A percentile compares a stretch with the other conserved stretches of the same genome.
These are phyloP conservation scores for Tetradesmus obliquus DNA, from an alignment of 139 green algal genomes.

Conservation along the genomic window DNA sequence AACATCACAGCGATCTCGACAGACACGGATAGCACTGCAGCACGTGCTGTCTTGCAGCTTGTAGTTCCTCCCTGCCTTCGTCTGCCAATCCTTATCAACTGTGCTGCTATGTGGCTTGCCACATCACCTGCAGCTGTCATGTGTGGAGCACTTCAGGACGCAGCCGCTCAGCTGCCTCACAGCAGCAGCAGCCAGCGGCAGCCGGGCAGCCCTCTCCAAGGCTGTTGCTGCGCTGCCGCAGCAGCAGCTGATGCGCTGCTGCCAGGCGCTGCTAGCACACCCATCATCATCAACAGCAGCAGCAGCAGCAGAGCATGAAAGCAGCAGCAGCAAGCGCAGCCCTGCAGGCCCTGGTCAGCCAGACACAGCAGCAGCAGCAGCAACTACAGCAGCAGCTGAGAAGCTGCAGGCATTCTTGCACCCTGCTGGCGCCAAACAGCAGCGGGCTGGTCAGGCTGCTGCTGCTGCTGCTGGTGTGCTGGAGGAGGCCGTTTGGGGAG, in stretches of 20 bases:
- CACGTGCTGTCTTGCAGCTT: no score
- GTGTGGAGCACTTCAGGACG: background rate
- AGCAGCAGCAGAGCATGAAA: background rate
- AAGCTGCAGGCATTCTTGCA: background rate
- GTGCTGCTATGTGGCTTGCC: background rate
- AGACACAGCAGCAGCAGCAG: conserved; percentile 26
- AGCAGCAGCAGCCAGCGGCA: conserved; percentile 21
- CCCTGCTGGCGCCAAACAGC: background rate
- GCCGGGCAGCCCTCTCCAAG: background rate
- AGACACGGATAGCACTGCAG: no score
- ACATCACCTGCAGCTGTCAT: background rate
- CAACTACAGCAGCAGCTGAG: background rate
- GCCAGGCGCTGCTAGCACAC: background rate
- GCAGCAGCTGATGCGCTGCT: conserved; percentile 15
- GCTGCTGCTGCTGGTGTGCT: conserved; percentile 15
- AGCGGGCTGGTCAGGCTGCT: background rate
- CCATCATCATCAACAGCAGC: background rate
- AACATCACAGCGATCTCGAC: no score
- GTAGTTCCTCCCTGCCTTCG: no score
- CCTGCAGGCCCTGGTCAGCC: background rate
- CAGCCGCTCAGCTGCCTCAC: conserved; percentile 39
- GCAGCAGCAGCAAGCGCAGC: conserved; percentile 3
- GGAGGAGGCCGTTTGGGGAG: conserved; percentile 15
- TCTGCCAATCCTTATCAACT: no score
- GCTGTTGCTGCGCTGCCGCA: conserved; percentile 18